phyloP scores from a whole-genome alignment of 345 rosid species.

The Hibiscus tridactylites region DNA sequence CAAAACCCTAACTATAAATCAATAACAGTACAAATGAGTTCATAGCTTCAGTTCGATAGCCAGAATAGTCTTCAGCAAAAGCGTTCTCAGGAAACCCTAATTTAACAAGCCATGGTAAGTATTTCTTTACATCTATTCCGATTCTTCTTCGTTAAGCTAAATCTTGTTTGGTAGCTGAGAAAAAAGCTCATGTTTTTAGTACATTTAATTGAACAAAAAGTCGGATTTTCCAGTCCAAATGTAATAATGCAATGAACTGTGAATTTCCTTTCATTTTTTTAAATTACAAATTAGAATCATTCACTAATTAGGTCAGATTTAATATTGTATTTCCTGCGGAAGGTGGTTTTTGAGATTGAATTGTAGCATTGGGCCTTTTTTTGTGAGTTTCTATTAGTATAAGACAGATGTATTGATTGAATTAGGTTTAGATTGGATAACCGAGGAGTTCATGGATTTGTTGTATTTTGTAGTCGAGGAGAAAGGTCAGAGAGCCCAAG shows the following conservation, averaged over 20 bases:
- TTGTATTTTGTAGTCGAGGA: constrained; percentile 44
- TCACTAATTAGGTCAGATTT: background rate
- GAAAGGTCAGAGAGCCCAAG: constrained; percentile 75
- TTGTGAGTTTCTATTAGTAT: background rate
- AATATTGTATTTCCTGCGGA: background rate
- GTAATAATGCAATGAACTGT: background rate
- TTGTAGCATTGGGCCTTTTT: background rate
- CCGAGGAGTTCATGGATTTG: background rate
- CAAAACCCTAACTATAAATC: too few species aligned
- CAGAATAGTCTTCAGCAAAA: too few species aligned
- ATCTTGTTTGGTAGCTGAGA: background rate
- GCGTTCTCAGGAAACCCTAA: background rate
- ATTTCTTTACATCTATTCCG: background rate
- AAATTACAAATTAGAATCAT: background rate
- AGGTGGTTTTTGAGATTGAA: background rate
- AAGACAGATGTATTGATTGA: background rate
- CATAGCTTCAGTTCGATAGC: background rate
- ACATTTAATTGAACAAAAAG: background rate
- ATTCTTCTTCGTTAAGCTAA: background rate
- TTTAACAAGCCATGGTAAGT: constrained; percentile 6
- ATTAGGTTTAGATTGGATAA: too few species aligned
- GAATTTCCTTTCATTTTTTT: background rate
- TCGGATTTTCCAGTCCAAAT: background rate
- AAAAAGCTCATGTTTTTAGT: background rate
- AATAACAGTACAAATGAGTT: too few species aligned